Evolutionary conservation across 176 grass and related monocot species (phyloP).

Genomic region (Bonia amplexicaulis): DNA sequence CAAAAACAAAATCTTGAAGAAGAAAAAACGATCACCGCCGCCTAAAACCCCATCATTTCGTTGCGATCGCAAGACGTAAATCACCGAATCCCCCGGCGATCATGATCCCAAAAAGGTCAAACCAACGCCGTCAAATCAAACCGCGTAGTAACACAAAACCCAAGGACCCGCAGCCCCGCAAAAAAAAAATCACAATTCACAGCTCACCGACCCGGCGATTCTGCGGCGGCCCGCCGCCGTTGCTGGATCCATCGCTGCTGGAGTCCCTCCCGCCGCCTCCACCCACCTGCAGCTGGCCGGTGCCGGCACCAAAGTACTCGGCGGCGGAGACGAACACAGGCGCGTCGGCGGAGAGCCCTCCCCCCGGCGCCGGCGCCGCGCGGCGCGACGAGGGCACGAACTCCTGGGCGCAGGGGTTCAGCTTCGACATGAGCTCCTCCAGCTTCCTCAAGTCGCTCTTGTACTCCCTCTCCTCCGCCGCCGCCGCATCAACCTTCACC

Average conservation of each 20-base stretch:
- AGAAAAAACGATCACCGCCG: constrained; percentile 18
- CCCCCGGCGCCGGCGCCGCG: constrained; percentile 3
- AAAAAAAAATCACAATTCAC: neutral
- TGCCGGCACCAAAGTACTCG: constrained; percentile 20
- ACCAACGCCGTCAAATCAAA: neutral
- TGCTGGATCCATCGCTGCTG: constrained; percentile 77
- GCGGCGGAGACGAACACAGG: constrained; percentile 62
- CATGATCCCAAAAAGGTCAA: constrained; percentile 22
- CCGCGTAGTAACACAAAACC: neutral
- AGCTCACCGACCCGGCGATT: constrained; percentile 49
- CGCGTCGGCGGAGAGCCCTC: constrained; percentile 70
- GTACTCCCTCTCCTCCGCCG: constrained; percentile 57
- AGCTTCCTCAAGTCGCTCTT: constrained; percentile 84
- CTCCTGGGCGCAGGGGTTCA: constrained; percentile 88
- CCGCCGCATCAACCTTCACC: neutral
- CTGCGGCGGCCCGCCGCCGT: constrained; percentile 37
- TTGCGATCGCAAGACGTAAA: constrained; percentile 1
- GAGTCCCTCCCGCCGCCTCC: constrained; percentile 51
- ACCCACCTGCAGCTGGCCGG: neutral
- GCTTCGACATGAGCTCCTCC: constrained; percentile 85
- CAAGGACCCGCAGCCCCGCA: neutral
- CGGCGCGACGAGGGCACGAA: constrained; percentile 73
- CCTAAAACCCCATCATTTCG: constrained; percentile 22
- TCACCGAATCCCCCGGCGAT: constrained; percentile 28
- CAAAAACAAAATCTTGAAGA: constrained; percentile 1